These are phyloP conservation scores for Botrytis elliptica DNA, from an alignment of 2,329 filamentous ascomycete genomes.

Conservation along the genomic window DNA sequence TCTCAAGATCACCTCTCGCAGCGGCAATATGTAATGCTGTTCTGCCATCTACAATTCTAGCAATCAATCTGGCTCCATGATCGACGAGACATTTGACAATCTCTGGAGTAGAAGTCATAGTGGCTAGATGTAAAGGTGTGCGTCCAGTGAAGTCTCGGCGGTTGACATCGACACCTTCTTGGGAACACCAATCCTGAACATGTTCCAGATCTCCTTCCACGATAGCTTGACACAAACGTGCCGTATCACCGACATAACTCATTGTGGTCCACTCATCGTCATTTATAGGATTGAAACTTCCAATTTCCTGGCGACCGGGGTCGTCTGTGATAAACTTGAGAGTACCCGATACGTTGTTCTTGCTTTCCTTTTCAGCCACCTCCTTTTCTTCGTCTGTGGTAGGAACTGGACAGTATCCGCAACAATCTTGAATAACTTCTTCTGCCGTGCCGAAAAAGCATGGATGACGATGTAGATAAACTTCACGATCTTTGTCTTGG, in stretches of 20 bases:
- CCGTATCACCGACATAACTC: conserved; percentile 82
- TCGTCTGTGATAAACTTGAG: conserved; percentile 77
- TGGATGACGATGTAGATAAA: conserved; percentile 79
- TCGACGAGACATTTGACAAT: conserved; percentile 72
- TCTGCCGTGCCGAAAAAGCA: conserved; percentile 77
- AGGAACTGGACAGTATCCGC: conserved; percentile 72
- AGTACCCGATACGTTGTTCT: conserved; percentile 72
- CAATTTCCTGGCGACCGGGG: conserved; percentile 72
- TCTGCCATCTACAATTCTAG: conserved; percentile 73
- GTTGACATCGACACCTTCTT: conserved; percentile 69
- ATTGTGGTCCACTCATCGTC: conserved; percentile 87
- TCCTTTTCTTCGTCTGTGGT: conserved; percentile 69
- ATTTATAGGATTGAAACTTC: conserved; percentile 76
- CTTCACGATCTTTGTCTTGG: conserved; percentile 68
- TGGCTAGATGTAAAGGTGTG: conserved; percentile 75
- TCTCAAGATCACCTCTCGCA: conserved; percentile 63
- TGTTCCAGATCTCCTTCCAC: conserved; percentile 69
- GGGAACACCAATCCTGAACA: conserved; percentile 67
- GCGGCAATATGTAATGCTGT: conserved; percentile 83
- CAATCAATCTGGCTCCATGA: conserved; percentile 68
- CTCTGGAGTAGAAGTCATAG: conserved; percentile 64
- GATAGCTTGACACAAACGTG: conserved; percentile 75
- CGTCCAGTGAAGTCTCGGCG: conserved; percentile 75
- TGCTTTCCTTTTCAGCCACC: conserved; percentile 67
- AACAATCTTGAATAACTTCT: conserved; percentile 78